Evolutionary conservation across 2,329 filamentous ascomycete genomes (phyloP).

Genomic region (Proliferodiscus dingleyae): DNA sequence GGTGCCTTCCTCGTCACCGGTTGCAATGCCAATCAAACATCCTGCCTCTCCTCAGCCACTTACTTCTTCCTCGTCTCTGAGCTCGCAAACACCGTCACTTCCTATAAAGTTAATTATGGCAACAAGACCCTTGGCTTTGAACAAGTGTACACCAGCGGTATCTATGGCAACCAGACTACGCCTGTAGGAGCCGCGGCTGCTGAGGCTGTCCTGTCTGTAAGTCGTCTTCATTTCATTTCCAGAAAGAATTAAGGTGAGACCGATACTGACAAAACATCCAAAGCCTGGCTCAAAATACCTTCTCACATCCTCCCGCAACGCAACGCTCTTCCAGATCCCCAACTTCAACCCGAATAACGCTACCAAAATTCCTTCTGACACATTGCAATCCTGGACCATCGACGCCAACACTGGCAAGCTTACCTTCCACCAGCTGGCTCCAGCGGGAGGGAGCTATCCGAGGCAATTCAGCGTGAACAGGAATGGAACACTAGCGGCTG

Average conservation of each 20-base stretch:
- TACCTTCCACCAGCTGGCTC: constrained; percentile 37
- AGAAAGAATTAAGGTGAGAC: no score
- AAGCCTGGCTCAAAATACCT: constrained; percentile 59
- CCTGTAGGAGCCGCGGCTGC: constrained; percentile 43
- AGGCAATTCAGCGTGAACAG: constrained; percentile 44
- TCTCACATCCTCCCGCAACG: constrained; percentile 63
- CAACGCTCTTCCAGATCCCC: constrained; percentile 47
- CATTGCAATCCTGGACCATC: constrained; percentile 59
- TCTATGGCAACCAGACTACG: constrained; percentile 41
- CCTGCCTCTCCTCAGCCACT: no score
- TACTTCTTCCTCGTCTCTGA: constrained; percentile 43
- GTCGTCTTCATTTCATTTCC: constrained; percentile 25
- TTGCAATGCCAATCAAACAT: no score
- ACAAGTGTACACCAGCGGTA: constrained; percentile 44
- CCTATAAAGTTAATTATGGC: constrained; percentile 52
- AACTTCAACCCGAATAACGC: constrained; percentile 41
- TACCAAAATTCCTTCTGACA: constrained; percentile 52
- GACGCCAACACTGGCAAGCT: constrained; percentile 40
- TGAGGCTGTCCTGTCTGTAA: constrained; percentile 55
- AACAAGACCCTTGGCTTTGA: constrained; percentile 39
- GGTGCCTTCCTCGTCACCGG: constrained; percentile 38
- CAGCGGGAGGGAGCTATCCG: constrained; percentile 41
- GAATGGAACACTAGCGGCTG: constrained; percentile 39
- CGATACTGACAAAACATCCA: constrained; percentile 8
- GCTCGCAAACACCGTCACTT: constrained; percentile 40